Conservation (phyloP, 768 basidiomycete genomes). For the Strobilomyces echinocephalus region DNA sequence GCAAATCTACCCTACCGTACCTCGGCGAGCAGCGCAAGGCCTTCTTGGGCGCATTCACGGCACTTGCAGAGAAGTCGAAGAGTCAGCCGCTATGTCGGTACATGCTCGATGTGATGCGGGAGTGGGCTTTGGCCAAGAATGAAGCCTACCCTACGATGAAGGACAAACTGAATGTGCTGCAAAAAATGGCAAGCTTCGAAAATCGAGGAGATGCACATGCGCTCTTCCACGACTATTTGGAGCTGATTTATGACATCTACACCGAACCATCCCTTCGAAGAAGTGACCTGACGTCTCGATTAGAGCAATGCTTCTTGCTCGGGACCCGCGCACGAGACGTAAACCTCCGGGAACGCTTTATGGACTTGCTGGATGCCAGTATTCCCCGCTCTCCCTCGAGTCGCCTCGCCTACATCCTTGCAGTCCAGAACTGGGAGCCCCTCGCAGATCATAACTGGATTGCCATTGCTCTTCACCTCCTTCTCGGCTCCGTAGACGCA, state of each 20-base stretch:
- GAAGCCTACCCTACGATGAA: conserved; percentile 90
- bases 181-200: conserved; percentile 86
- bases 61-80: conserved; percentile 87
- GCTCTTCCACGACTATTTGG: conserved; percentile 79
- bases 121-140: conserved; percentile 85
- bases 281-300: conserved; percentile 87
- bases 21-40: conserved; percentile 84
- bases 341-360: conserved; percentile 72
- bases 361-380: conserved; percentile 85
- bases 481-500: conserved; percentile 67
- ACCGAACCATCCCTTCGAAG: conserved; percentile 79
- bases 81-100: conserved; percentile 73
- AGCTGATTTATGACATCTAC: conserved; percentile 92
- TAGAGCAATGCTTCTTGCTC: conserved; percentile 90
- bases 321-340: conserved; percentile 85
- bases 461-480: conserved; percentile 80
- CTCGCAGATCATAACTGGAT: conserved; percentile 93
- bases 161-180: conserved; percentile 86
- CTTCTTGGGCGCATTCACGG: conserved; percentile 71
- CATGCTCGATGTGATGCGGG: conserved; percentile 78
- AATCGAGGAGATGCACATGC: conserved; percentile 66
- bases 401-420: conserved; percentile 84
- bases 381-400: conserved; percentile 78
- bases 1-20: conserved; percentile 70
- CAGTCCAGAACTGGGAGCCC: conserved; percentile 93